Base-by-base conservation (phyloP, 148 eudicot genomes). In the Fagopyrum tataricum region DNA sequence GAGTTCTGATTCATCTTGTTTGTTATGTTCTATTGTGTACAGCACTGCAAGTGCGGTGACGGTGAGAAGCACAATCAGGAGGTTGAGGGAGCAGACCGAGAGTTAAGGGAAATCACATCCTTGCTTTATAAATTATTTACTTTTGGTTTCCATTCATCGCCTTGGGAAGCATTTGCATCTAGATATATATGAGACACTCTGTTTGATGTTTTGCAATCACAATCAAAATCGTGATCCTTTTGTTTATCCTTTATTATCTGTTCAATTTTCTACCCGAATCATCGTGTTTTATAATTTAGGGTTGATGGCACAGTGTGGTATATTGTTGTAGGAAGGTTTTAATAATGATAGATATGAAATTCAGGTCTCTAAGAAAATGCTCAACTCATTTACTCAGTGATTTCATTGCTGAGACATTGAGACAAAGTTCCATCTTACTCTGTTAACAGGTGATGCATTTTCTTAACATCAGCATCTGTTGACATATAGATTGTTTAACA, bases 21-120 rank as follows among this genome's bases (percentile, higher is more conserved):
- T 61, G 41, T 10, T 6, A 26, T 37, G 10, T 9, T 15, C 44
- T 18, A n/a, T 47, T 62, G 42, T 73, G 6, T 0, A 70, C 89
- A 90, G 96, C 87, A 91, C 97, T 74, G 97, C 97, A 17, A 87
- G 91, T 75, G 96, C 96, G 23, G 96, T 91, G 71, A 91, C 96
- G 17, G 96, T 91, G 41, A 85, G 96, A 81, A 91, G 97, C 83
- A 89, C 97, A 13, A 91, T 91, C 85, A 80, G 96, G 73, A 87
- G 96, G 90, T 72, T 90, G 84, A 88, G 96, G 85, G 92, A 90
- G 85, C 91, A 86, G 76, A 90, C 96, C 0, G 96, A 90, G 91
- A 83, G 81, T 82, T 90, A 87, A 31, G 61, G 21, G 26, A 18
- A 18, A 55, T 18, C 61, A 55, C 24, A n/a, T 55, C 26, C 8